A percentile compares a stretch with the other conserved stretches of the same genome.
Conservation (phyloP, 768 basidiomycete species). For the Hygrophorus russula region DNA sequence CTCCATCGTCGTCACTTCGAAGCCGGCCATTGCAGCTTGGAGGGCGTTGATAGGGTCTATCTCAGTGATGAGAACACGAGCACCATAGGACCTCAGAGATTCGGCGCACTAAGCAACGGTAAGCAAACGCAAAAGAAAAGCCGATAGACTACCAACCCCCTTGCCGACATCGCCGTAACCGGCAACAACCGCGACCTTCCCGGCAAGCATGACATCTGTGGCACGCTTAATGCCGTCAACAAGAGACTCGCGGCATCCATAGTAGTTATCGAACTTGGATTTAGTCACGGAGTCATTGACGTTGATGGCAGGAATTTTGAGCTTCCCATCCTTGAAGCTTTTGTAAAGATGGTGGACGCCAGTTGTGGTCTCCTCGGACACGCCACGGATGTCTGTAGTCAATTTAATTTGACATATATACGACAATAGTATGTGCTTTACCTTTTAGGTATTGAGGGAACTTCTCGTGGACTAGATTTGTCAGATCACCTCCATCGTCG, state of each 20-base stretch:
- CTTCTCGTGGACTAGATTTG: conserved; percentile 90
- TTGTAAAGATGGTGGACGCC: conserved; percentile 99
- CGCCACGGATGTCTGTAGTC: conserved; percentile 66
- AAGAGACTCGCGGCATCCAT: conserved; percentile 98
- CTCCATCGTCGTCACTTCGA: conserved; percentile 98
- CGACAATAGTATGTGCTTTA: conserved; percentile 16
- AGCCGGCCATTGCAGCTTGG: conserved; percentile 99
- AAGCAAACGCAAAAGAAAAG: neutral
- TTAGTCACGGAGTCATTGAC: conserved; percentile 99
- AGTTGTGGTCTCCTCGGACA: conserved; percentile 99
- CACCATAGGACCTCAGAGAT: conserved; percentile 93
- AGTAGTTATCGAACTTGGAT: conserved; percentile 98
- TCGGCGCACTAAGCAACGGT: conserved; percentile 72
- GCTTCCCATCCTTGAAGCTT: conserved; percentile 88
- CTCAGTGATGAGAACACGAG: conserved; percentile 92
- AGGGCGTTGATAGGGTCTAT: conserved; percentile 99
- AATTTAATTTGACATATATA: conserved; percentile 6
- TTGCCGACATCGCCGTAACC: conserved; percentile 99
- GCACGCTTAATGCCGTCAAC: conserved; percentile 99
- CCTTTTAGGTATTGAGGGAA: conserved; percentile 82
- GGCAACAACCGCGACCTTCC: conserved; percentile 97
- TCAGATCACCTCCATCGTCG: conserved; percentile 98
- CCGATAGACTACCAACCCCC: conserved; percentile 54
- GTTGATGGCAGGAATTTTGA: conserved; percentile 98
- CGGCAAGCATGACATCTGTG: conserved; percentile 99